Conservation (phyloP, 176 grass and related monocot genomes). For the Ensete glaucum region DNA sequence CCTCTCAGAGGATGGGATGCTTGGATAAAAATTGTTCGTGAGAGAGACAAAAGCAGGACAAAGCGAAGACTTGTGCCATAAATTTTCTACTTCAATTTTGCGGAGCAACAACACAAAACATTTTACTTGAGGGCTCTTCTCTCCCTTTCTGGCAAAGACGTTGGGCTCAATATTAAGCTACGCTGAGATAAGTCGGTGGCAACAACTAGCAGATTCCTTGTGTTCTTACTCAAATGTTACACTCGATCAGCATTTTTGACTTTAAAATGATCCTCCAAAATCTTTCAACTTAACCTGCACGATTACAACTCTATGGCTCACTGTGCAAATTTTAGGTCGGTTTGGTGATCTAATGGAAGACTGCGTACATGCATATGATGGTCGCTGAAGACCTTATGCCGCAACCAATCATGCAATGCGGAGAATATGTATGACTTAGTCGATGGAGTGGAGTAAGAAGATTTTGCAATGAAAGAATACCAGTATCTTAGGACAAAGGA, state of each 20-base stretch:
- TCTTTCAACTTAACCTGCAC: not conserved
- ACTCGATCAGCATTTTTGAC: accelerated
- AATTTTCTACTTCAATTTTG: too few species aligned
- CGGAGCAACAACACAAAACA: too few species aligned
- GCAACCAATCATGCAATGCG: not conserved
- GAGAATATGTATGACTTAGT: too few species aligned
- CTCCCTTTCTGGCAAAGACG: not conserved
- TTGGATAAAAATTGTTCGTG: too few species aligned
- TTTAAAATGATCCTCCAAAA: not conserved
- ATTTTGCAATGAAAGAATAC: not conserved
- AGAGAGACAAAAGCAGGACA: too few species aligned
- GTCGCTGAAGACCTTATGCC: not conserved
- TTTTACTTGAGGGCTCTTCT: not conserved
- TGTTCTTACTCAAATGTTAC: too few species aligned
- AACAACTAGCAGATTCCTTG: not conserved
- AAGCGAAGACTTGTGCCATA: too few species aligned
- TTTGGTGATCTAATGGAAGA: not conserved
- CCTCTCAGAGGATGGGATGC: too few species aligned
- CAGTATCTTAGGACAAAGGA: not conserved
- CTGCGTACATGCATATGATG: not conserved
- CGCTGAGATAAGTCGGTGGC: not conserved
- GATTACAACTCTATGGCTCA: not conserved
- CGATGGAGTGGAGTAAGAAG: not conserved
- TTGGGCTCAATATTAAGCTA: not conserved
- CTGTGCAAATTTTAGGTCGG: not conserved